Evolutionary conservation across 331 rosid species (phyloP).

Genomic region (Pyracantha coccinea): DNA sequence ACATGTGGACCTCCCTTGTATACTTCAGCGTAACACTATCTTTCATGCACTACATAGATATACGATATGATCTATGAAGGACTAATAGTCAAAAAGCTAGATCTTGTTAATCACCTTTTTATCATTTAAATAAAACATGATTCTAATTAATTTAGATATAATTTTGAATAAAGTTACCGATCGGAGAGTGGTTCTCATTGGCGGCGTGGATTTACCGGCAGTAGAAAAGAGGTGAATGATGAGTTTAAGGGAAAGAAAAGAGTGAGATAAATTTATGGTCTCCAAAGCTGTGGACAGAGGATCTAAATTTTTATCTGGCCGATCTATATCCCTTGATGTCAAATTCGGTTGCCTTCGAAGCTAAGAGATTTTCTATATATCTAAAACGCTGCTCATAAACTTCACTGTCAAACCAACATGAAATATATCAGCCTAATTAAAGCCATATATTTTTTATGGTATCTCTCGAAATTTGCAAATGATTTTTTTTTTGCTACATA

Average conservation of each 20-base stretch:
- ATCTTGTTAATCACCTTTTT: constrained; percentile 16
- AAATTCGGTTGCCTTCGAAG: constrained; percentile 60
- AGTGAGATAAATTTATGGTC: constrained; percentile 57
- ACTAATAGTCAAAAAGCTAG: constrained; percentile 41
- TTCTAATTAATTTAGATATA: background rate
- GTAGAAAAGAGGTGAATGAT: constrained; percentile 45
- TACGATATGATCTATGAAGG: constrained; percentile 19
- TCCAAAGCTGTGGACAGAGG: constrained; percentile 80
- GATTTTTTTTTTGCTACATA: too few relatives aligned
- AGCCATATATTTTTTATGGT: background rate
- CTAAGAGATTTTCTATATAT: constrained; percentile 8
- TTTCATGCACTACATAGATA: constrained; percentile 21
- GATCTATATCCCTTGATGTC: constrained; percentile 42
- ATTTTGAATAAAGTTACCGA: constrained; percentile 11
- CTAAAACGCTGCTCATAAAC: constrained; percentile 12
- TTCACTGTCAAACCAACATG: constrained; percentile 28
- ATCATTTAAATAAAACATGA: background rate
- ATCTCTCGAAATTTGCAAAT: too few relatives aligned
- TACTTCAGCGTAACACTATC: constrained; percentile 68
- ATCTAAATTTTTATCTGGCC: constrained; percentile 65
- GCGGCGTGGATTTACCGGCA: constrained; percentile 31
- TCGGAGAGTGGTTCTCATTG: constrained; percentile 12
- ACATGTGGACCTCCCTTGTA: constrained; percentile 19
- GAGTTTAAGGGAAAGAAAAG: constrained; percentile 48
- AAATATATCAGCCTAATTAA: background rate